These are phyloP conservation scores for Cyberlindnera petersonii DNA, from an alignment of 805 yeast genomes.

Conservation along the genomic window DNA sequence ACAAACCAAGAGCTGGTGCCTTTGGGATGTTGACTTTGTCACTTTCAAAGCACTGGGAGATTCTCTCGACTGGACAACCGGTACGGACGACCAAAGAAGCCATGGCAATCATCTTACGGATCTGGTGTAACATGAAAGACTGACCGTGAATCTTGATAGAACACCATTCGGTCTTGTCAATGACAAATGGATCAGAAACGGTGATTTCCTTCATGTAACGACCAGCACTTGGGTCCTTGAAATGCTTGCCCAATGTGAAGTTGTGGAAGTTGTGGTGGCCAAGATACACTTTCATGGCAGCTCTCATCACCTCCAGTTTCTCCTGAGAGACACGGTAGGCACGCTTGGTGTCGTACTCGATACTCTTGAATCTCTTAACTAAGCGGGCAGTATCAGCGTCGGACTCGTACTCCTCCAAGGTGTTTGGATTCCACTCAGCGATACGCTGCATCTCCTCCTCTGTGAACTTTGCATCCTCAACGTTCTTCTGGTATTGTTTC, in stretches of 20 bases:
- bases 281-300: constrained; percentile 65
- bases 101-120: constrained; percentile 97
- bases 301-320: constrained; percentile 59
- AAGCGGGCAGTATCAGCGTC: constrained; percentile 38
- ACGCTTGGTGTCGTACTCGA: constrained; percentile 68
- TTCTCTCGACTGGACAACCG: constrained; percentile 76
- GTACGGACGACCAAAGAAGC: constrained; percentile 82
- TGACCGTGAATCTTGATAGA: constrained; percentile 97
- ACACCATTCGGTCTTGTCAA: constrained; percentile 93
- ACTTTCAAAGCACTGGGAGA: constrained; percentile 70
- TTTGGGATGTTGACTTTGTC: constrained; percentile 87
- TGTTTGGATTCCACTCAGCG: constrained; percentile 32
- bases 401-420: constrained; percentile 32
- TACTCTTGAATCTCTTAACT: constrained; percentile 49
- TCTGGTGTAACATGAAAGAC: constrained; percentile 96
- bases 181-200: constrained; percentile 85
- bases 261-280: constrained; percentile 94
- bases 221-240: constrained; percentile 79
- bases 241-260: constrained; percentile 76
- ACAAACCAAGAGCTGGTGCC: constrained; percentile 92
- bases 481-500: constrained; percentile 45
- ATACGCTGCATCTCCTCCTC: constrained; percentile 28
- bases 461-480: constrained; percentile 29
- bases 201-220: constrained; percentile 76
- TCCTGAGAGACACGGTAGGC: constrained; percentile 60